Evolutionary conservation across 177 flowering plant species (phyloP).

Genomic region (Vitis hybrid): DNA sequence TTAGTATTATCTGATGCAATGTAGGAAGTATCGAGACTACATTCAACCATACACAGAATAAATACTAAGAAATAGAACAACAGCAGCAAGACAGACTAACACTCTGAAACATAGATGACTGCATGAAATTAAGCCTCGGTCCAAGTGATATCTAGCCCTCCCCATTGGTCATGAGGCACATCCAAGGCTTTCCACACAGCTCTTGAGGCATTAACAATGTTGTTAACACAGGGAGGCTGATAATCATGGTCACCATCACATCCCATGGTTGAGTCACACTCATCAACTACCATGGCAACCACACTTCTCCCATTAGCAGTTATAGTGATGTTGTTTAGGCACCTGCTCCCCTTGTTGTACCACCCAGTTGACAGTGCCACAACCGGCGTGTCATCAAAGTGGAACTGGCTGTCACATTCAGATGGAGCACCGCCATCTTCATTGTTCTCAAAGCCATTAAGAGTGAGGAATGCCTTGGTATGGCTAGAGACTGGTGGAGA

Average conservation of each 20-base stretch:
- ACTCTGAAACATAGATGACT: no score
- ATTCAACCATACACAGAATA: no score
- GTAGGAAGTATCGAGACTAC: no score
- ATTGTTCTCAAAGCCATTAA: constrained; percentile 30
- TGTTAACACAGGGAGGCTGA: constrained; percentile 24
- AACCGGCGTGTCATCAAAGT: constrained; percentile 26
- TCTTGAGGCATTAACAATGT: constrained; percentile 32
- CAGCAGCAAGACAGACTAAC: no score
- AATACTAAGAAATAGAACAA: no score
- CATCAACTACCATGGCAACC: constrained; percentile 24
- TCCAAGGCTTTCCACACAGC: constrained; percentile 42
- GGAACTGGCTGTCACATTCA: constrained; percentile 27
- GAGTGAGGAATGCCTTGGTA: constrained; percentile 22
- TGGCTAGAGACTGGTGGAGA: constrained; percentile 25
- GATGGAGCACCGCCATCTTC: constrained; percentile 38
- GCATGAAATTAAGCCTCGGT: constrained; percentile 1
- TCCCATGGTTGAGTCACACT: constrained; percentile 27
- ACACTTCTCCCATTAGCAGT: constrained; percentile 23
- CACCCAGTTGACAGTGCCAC: constrained; percentile 38
- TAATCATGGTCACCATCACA: constrained; percentile 25
- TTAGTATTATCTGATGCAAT: no score
- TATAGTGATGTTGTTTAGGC: constrained; percentile 16
- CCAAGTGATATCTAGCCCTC: constrained; percentile 17
- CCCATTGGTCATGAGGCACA: constrained; percentile 25
- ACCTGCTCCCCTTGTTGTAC: constrained; percentile 20